phyloP scores from a whole-genome alignment of 768 basidiomycete species.

The Neoboletus subvelutipes region DNA sequence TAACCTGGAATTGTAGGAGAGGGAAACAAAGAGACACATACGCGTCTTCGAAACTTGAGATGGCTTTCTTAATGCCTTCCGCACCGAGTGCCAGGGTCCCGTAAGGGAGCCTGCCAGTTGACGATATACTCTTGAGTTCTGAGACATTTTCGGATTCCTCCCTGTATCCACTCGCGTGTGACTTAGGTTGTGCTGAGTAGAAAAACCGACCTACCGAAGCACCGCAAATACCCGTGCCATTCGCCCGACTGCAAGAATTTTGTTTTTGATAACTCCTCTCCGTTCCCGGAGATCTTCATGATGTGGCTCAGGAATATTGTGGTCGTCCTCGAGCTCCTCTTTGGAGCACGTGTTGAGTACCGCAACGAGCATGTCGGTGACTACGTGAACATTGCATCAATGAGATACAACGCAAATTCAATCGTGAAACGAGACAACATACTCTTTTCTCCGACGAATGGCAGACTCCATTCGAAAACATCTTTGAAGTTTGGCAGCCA shows the following conservation, averaged over 20 bases:
- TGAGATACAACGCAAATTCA: not conserved
- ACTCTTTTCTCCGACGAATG: constrained; percentile 98
- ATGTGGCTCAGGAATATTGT: constrained; percentile 22
- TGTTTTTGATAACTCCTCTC: constrained; percentile 64
- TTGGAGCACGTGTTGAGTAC: constrained; percentile 94
- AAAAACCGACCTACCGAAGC: constrained; percentile 46
- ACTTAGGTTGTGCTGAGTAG: not conserved
- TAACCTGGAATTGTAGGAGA: not conserved
- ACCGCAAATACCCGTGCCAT: constrained; percentile 69
- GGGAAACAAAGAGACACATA: constrained; percentile 33
- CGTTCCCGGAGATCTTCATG: constrained; percentile 38
- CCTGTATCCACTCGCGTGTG: constrained; percentile 11
- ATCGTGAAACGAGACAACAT: constrained; percentile 28
- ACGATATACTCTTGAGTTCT: constrained; percentile 64
- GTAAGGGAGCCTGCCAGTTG: constrained; percentile 48
- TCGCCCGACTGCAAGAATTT: constrained; percentile 67
- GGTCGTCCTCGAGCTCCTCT: constrained; percentile 87
- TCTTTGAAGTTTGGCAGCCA: constrained; percentile 99
- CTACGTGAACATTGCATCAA: constrained; percentile 39
- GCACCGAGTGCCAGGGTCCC: constrained; percentile 60
- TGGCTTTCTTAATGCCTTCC: constrained; percentile 73
- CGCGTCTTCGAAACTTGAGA: constrained; percentile 68
- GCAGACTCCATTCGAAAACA: constrained; percentile 96
- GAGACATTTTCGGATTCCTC: constrained; percentile 74
- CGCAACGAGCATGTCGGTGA: constrained; percentile 97